phyloP scores from a whole-genome alignment of 192 early-diverging fungal genomes.

The Diversispora eburnea region DNA sequence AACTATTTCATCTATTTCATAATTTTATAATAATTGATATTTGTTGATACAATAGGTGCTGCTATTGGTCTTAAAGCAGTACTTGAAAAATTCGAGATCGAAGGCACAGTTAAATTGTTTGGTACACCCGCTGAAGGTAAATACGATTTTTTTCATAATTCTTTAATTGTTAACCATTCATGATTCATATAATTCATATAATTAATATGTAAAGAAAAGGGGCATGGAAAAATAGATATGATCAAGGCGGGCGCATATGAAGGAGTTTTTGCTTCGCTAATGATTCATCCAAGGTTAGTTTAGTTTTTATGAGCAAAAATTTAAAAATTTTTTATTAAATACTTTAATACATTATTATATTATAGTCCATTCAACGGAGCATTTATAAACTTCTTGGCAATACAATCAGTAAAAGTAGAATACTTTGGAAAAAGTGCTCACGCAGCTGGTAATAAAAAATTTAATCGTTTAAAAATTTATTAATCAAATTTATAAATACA shows the following conservation, averaged over 20 bases:
- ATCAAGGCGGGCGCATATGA: slow-evolving; percentile 67
- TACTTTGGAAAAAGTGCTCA: slow-evolving; percentile 73
- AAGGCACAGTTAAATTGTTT: slow-evolving; percentile 64
- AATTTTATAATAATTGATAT: slow-evolving; percentile 60
- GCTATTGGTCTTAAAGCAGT: slow-evolving; percentile 44
- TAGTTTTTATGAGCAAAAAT: not conserved
- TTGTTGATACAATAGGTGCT: slow-evolving; percentile 49
- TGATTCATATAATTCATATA: not conserved
- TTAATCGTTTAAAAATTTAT: not conserved
- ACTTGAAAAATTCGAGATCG: slow-evolving; percentile 34
- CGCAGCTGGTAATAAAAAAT: slow-evolving; percentile 49
- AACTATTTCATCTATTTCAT: not conserved
- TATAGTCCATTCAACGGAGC: slow-evolving; percentile 46
- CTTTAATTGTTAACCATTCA: not conserved
- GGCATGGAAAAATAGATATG: slow-evolving; percentile 72
- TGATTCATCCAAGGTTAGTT: slow-evolving; percentile 69
- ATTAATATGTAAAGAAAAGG: slow-evolving; percentile 38
- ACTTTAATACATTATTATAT: not conserved
- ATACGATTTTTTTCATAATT: not conserved
- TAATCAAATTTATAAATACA: not conserved
- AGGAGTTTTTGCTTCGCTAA: slow-evolving; percentile 68
- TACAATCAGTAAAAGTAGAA: slow-evolving; percentile 48
- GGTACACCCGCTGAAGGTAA: slow-evolving; percentile 74
- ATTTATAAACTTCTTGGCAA: slow-evolving; percentile 42
- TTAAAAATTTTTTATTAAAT: not conserved